Base-by-base conservation (phyloP, 306 rosid species). In the Quercus variabilis region DNA sequence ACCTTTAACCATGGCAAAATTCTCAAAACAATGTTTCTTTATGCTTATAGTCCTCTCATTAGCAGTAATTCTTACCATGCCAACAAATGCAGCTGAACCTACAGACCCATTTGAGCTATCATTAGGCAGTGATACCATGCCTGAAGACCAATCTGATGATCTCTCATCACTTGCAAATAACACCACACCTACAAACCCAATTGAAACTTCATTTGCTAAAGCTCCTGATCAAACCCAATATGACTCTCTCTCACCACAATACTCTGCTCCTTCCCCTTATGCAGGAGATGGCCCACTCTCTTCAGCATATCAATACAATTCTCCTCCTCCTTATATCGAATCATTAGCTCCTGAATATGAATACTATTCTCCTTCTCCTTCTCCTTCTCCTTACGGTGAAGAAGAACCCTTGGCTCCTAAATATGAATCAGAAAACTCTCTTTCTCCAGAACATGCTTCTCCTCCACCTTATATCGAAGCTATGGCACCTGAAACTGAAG, bases 301-400 rank as follows among this genome's bases (percentile, higher is more conserved):
- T 8, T 21, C 75, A 6, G 31, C 71, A 21, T 35, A 70, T 3
- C 35, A 70, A 3, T 55, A 69, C 19, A 55, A 78, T 38, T 19
- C 59, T 35, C 60, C 20, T 5, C 9, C 60, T 71, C 60, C 55
- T 65, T 18, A 18, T 21, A 21, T 0, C 5, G 23, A 54, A 67
- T 51, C 60, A 59, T 30, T 20, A 10, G 73, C 72, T n/a, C 76
- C 69, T 58, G 52, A 21, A 73, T 31, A 14, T 10, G 46, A 41
- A 58, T 31, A 23, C 11, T 33, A 67, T 68, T 33, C 51, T 11
- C 78, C 67, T 52, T 31, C 84, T 69, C 62, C 83, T 33, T 30
- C 83, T 69, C 62, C 83, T 35, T 68, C 85, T 43, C 23, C 76
- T 21, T 83, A 79, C 3, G 26, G 35, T 1, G 76, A 71, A 12